Percentiles rank a stretch among this genome's conserved stretches.
Conservation (phyloP, 768 basidiomycete species). For the Phylloporus scabripes region DNA sequence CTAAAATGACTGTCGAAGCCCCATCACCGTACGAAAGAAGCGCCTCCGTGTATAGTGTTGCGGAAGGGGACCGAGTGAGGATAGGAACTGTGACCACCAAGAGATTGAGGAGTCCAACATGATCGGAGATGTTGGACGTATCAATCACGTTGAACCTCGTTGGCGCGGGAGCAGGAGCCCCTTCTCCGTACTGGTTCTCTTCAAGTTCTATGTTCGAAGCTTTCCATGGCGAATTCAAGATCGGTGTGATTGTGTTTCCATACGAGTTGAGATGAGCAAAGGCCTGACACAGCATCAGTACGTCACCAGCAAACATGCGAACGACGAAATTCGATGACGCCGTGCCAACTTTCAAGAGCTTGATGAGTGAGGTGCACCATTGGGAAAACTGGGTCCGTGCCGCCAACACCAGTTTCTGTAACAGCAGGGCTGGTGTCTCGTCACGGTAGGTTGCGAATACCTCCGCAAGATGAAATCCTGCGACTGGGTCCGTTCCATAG, state of each 20-base stretch:
- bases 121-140: constrained; percentile 30
- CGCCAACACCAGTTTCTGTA: constrained; percentile 15
- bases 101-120: constrained; percentile 28
- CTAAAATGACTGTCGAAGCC: constrained; percentile 13
- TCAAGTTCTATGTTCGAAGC: constrained; percentile 20
- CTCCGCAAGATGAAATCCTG: constrained; percentile 32
- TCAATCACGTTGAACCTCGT: constrained; percentile 30
- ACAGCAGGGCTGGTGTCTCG: constrained; percentile 7
- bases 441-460: constrained; percentile 8
- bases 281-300: constrained; percentile 25
- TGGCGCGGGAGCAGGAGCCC: constrained; percentile 18
- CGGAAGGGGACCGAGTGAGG: constrained; percentile 19
- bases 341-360: constrained; percentile 1
- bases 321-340: constrained; percentile 13
- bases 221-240: constrained; percentile 23
- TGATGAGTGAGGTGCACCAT: constrained; percentile 25
- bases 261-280: constrained; percentile 10
- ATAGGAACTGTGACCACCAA: constrained; percentile 20
- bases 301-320: constrained; percentile 30
- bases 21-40: constrained; percentile 12
- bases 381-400: constrained; percentile 20
- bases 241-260: constrained; percentile 12
- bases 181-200: constrained; percentile 15
- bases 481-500: constrained; percentile 27
- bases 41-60: constrained; percentile 28